Evolutionary conservation across 768 basidiomycete genomes (phyloP), one percentile per base, ranked within the genome.

Genomic region (Plicaturopsis crispa): DNA sequence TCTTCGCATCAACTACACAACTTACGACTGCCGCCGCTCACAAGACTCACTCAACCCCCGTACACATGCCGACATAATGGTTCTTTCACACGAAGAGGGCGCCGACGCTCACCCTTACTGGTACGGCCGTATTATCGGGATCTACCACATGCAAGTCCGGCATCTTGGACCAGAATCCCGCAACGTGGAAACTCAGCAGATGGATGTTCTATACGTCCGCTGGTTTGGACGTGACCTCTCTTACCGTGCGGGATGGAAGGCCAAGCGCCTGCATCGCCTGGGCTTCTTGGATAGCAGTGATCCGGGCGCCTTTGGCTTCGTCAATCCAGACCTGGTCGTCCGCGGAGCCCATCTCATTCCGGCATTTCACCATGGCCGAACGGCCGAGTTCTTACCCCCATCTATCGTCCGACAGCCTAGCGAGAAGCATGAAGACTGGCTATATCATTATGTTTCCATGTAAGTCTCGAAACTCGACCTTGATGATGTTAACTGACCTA

Each of bases 181-280:
- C 8, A 17, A 28, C 14, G 17, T 11, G 0, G 6, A 14, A 1
- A 36, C 51, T 3, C 34, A 47, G 5, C 41, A 40, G 0, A 60
- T 72, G 48, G 55, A 67, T 2, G 60, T 73, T 13, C 42, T 73
- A 2, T 72, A 63, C 50, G 64, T 74, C 0, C 48, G 51, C 0
- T 67, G 67, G 63, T 54, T 66, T 33, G 54, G 55, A 2, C 32
- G 39, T 0, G 61, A 69, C 24, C 37, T 35, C 0, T 40, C 31
- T 5, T 52, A 48, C 38, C 28, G 33, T 4, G 49, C 42, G 19
- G 62, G 68, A 0, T 59, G 57, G 38, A 43, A 48, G 1, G 26
- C 39, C 0, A 42, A 52, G 10, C 48, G 51, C 0, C 52, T 72
- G 0, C 66, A 60, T 13, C 49, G 56, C 4, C 28, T 76, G 13